Base-by-base conservation (phyloP, 352 stramenopile species). In the Pythium volutum region DNA sequence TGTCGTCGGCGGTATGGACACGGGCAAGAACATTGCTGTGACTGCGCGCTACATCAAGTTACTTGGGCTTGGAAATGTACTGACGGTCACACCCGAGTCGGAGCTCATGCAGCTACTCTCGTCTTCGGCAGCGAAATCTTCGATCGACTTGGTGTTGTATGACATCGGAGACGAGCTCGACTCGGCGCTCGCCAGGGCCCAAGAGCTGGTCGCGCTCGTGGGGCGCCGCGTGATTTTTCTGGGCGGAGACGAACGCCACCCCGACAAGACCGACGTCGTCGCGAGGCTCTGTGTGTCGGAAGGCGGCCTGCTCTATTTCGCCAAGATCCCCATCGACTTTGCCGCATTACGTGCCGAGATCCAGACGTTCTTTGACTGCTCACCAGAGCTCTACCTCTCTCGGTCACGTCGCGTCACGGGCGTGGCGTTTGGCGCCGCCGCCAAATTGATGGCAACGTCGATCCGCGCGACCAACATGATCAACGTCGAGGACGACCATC, bases 31-130 rank as follows among this genome's bases (percentile, higher is more conserved):
- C 53, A 69, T 81, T 8, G 60, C 77, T 1, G 73, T 83, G 16
- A 69, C 74, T n/a, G 81, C 73, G 0, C 75, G 83, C 11, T 92
- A 90, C 62, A 87, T 92, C 27, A 79, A 90, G 25, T 66, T 92
- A 15, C 59, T 92, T 16, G 83, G 81, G 0, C 22, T 93, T 14
- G 81, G 80, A 33, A 81, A 75, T 1, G 78, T 89, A 18, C 31
- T 73, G 31, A 77, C 73, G 18, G 62, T 71, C 0, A 55, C 52
- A 9, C 53, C 67, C 11, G 75, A 88, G 50, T 42, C 47, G 15
- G 66, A 71, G 6, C 60, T 89, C 27, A 71, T 87, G 36, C 54
- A 63, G 14, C 33, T 73, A 10, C 56, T 89, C 23, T 43, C 47
- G 6, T 86, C n/a, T n/a, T n/a, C 79, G 7, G 49, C 67, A 11